Evolutionary conservation across 164 flowering plant genomes (phyloP), one percentile per base, ranked within the genome.

Genomic region (Vitis riparia): DNA sequence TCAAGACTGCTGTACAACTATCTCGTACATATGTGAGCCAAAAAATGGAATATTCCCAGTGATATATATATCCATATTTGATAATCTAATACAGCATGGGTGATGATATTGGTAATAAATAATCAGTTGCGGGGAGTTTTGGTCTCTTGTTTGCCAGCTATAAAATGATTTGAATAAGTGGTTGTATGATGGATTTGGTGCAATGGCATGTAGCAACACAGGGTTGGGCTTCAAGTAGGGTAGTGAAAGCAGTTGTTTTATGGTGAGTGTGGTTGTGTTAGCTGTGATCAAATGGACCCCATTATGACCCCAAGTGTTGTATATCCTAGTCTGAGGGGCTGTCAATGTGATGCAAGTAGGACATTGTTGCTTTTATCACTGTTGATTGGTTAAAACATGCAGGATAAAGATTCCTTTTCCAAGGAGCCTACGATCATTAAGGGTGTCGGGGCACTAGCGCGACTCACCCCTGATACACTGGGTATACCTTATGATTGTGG

Each of bases 301-400:
- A 12, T 27, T 57, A 29, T 49, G 68, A 57, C 23, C 23, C 62
- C 47, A 27, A 67, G 27, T 61, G 59, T 59, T 65, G 4, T 59
- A 15, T 30, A 51, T 29, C 23, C 16, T 15, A 9, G 19, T 60
- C 59, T 11, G 58, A 23, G 51, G 27, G 9, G 49, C 8, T 48
- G 51, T 27, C 51, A 30, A 7, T 62, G 62, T 11, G 53, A 55
- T 51, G 64, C 69, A 65, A 65, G 59, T 56, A 55, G 58, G 52
- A 15, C 56, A 58, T 30, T 50, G 32, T 71, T 55, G 51, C 74
- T 57, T 57, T 49, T 65, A n/a, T 32, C 29, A 65, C 64, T 65
- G 64, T 58, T 44, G 68, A 58, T 50, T 71, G 17, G 57, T 71
- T 57, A 65, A 71, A 58, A 50, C 57, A 56, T 58, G 69, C 74